Evolutionary conservation across 768 basidiomycete species (phyloP).

Genomic region (Butyriboletus loyo): DNA sequence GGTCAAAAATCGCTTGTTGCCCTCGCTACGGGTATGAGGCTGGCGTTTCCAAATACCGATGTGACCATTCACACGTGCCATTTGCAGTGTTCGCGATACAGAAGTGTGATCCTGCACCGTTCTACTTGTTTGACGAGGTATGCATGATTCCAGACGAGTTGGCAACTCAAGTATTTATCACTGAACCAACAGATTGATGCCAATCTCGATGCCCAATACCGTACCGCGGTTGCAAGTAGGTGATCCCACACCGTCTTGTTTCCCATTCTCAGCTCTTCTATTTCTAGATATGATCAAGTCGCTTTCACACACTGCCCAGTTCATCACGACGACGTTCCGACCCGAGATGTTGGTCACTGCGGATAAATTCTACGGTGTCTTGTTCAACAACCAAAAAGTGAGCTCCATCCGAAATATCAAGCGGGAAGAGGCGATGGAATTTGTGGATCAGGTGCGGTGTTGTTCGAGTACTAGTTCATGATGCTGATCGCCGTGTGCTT

Average conservation of each 20-base stretch:
- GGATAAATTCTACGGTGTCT: slow-evolving; percentile 95
- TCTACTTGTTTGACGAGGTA: slow-evolving; percentile 98
- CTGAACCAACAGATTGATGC: slow-evolving; percentile 74
- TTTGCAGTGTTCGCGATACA: slow-evolving; percentile 91
- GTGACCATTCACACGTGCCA: slow-evolving; percentile 1
- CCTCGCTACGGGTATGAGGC: slow-evolving; percentile 72
- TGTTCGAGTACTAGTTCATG: not conserved
- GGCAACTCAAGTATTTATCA: not conserved
- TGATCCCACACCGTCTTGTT: not conserved
- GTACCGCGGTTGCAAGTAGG: slow-evolving; percentile 93
- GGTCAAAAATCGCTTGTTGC: slow-evolving; percentile 98
- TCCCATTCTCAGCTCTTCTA: slow-evolving; percentile 36
- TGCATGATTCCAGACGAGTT: not conserved
- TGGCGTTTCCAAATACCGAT: not conserved
- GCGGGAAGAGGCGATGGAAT: slow-evolving; percentile 88
- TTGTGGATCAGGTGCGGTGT: slow-evolving; percentile 76
- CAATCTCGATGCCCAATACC: slow-evolving; percentile 95
- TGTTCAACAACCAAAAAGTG: slow-evolving; percentile 95
- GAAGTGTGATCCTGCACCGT: slow-evolving; percentile 98
- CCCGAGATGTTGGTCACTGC: slow-evolving; percentile 96
- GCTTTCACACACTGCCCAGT: slow-evolving; percentile 83
- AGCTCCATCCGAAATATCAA: slow-evolving; percentile 85
- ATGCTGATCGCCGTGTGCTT: not conserved
- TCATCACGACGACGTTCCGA: slow-evolving; percentile 97
- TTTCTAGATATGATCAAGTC: slow-evolving; percentile 79